A percentile compares a stretch with the other conserved stretches of the same genome.
phyloP scores from a whole-genome alignment of 2,329 filamentous ascomycete species.

The Alternaria sp. region DNA sequence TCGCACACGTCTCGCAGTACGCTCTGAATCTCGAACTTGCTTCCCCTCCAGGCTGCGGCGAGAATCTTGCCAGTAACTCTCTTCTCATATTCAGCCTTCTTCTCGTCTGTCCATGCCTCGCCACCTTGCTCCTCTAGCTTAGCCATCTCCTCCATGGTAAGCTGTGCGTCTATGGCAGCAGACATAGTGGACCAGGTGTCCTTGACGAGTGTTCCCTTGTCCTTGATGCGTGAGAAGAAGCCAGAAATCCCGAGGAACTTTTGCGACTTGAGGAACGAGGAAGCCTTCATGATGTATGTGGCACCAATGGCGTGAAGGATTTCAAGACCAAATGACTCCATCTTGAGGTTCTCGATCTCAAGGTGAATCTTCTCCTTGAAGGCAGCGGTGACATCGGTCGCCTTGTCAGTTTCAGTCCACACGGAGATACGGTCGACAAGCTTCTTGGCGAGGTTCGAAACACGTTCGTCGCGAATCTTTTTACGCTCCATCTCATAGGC shows the following conservation, averaged over 20 bases:
- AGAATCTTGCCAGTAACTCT: constrained; percentile 97
- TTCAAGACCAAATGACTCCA: constrained; percentile 97
- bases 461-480: constrained; percentile 84
- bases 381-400: constrained; percentile 78
- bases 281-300: constrained; percentile 88
- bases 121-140: constrained; percentile 93
- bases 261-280: constrained; percentile 87
- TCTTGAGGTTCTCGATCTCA: constrained; percentile 97
- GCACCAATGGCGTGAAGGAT: constrained; percentile 94
- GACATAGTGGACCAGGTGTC: constrained; percentile 98
- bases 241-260: constrained; percentile 96
- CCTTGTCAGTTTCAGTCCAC: constrained; percentile 97
- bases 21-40: constrained; percentile 97
- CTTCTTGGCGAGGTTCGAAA: constrained; percentile 82
- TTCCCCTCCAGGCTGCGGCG: constrained; percentile 93
- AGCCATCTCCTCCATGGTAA: constrained; percentile 99
- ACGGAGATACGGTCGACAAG: constrained; percentile 87
- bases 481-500: constrained; percentile 88
- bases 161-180: constrained; percentile 93
- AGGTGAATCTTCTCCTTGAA: constrained; percentile 95
- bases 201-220: constrained; percentile 96
- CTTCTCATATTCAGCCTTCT: constrained; percentile 92
- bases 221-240: constrained; percentile 91
- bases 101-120: constrained; percentile 98
- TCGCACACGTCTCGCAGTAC: constrained; percentile 96